Evolutionary conservation across 2,329 filamentous ascomycete genomes (phyloP).

Genomic region (Lecanoromycetidae sp.): DNA sequence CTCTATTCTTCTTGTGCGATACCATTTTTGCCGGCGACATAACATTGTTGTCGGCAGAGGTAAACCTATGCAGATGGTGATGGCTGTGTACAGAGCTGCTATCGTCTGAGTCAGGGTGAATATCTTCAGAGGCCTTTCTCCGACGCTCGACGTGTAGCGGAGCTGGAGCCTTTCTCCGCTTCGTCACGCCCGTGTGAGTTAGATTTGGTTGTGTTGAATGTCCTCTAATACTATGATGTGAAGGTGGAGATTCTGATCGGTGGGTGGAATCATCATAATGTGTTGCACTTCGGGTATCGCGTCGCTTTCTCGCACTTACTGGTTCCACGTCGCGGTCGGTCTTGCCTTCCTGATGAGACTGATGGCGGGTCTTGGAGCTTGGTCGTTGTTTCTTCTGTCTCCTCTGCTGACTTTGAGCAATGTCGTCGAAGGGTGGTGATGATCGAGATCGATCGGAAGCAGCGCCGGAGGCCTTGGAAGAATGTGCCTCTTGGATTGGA

Average conservation of each 20-base stretch:
- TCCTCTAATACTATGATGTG: conserved; percentile 20
- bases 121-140: conserved; percentile 35
- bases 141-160: conserved; percentile 30
- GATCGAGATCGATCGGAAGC: conserved; percentile 18
- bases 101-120: conserved; percentile 32
- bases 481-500: conserved; percentile 16
- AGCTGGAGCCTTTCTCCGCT: conserved; percentile 26
- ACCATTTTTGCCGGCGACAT: conserved; percentile 55
- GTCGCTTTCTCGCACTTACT: conserved; percentile 18
- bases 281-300: conserved; percentile 23
- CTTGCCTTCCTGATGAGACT: conserved; percentile 7
- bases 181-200: conserved; percentile 23
- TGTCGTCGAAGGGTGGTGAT: conserved; percentile 16
- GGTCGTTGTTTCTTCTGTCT: conserved; percentile 4
- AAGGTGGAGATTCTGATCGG: conserved; percentile 22
- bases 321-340: conserved; percentile 14
- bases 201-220: conserved; percentile 21
- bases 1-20: conserved; percentile 74
- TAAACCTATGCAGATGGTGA: conserved; percentile 30
- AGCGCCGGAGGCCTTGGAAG: conserved; percentile 15
- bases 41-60: conserved; percentile 32
- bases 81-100: conserved; percentile 34
- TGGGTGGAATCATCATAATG: conserved; percentile 20
- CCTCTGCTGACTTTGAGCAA: conserved; percentile 4
- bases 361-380: neutral